Base-by-base conservation (phyloP, 1,139 yeast genomes). In the Geotrichum siamense region DNA sequence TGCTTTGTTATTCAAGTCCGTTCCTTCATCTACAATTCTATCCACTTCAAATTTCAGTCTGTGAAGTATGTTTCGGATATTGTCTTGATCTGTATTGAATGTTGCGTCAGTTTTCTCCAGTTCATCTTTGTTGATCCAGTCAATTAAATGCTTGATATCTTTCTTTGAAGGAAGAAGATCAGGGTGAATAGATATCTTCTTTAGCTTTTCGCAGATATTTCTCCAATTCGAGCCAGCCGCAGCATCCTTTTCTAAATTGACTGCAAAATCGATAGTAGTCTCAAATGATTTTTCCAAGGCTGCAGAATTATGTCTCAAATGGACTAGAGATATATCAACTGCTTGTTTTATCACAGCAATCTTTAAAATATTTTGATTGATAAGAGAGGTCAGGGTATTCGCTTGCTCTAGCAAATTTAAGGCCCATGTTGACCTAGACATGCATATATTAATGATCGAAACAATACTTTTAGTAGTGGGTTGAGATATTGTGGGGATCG, bases 301-400 rank as follows among this genome's bases (percentile, higher is more conserved):
- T 2, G 46, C 44, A 3, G 61, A 51, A 39, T 60, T 63, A 25
- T 54, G 56, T 22, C 51, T 49, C 49, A 61, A 48, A 41, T 61
- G 59, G 2, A 55, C 49, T 21, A 59, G 48, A 3, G 63, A 62
- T 12, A 60, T 56, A 6, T 49, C 53, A 2, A 56, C 52, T 12
- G 62, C 60, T n/a, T 51, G 52, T 30, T 53, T 50, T 13, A 61
- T 54, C 10, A 57, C 55, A 9, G 44, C 42, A 13, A 55, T 54
- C 40, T 57, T 49, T 2, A 41, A 28, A n/a, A 40, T 41, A 19
- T 39, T 37, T 19, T 43, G 30, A 16, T 46, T 49, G 5, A 51
- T 46, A 16, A 36, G 43, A 32, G 41, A 29, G 20, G 41, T 20
- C 10, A 48, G 34, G 21, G 39, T 30, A 13, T 46, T 43, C 2